Base-by-base conservation (phyloP, 2,329 filamentous ascomycete species). In the Colletotrichum siamense region DNA sequence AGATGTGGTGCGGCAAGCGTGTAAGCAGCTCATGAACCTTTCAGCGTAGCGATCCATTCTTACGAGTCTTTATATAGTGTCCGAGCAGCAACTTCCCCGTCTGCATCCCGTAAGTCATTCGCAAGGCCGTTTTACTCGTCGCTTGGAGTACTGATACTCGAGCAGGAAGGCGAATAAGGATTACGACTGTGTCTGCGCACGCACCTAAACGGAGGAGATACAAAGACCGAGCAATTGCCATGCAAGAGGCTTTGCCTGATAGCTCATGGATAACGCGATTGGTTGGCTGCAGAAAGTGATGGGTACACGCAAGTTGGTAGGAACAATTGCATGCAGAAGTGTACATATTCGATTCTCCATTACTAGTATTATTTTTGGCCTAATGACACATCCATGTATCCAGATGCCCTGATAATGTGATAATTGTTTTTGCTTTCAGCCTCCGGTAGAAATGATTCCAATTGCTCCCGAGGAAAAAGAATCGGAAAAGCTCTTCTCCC, bases 391-490 rank as follows among this genome's bases (percentile, higher is more conserved):
- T 39, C 34, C 4, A 44, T n/a, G 9, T 10, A 10, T 44, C 18
- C 39, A 44, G 0, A 9, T n/a, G 18, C 39, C 5, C 39, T n/a
- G 6, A 44, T 9, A n/a, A 44, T 6, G 9, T 44, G 5, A 18
- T 44, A 2, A 44, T 5, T 44, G 0, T 6, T n/a, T 44, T 39
- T 39, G 0, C 34, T 39, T 39, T 39, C 34, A 39, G 4, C 15
- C 39, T 10, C 39, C 39, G 16, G 5, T 10, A 10, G 8, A 44
- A 6, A 44, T 44, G 8, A 10, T 44, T 9, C 0, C 18, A n/a
- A 10, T 0, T 8, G 15, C 34, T 5, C 4, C 34, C 0, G 4
- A 39, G 8, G 34, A 8, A 39, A 18, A 5, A 16, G 0, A 16
- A 39, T 8, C 34, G 34, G 4, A 39, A 39, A 39, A 39, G 34